phyloP scores from a whole-genome alignment of 306 rosid genomes.

The Glycine tomentella region DNA sequence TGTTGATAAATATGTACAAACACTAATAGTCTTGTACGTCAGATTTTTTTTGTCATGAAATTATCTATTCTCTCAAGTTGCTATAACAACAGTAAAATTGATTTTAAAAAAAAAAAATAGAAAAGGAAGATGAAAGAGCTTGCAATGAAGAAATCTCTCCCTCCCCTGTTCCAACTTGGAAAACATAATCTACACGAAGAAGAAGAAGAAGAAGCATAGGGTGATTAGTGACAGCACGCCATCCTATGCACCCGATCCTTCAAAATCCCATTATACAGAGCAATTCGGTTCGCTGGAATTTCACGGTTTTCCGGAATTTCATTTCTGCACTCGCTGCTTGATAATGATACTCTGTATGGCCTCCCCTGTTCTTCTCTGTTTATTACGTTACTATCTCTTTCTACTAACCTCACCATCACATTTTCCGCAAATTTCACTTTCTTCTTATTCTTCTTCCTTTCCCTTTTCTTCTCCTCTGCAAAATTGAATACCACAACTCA shows the following conservation, averaged over 20 bases:
- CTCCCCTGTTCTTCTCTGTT: slow-evolving; percentile 47
- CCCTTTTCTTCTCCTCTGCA: slow-evolving; percentile 58
- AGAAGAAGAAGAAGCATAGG: background rate
- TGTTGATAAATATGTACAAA: too few species aligned
- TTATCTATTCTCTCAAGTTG: too few species aligned
- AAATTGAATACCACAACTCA: background rate
- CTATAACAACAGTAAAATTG: background rate
- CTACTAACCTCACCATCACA: slow-evolving; percentile 71
- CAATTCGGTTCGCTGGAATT: slow-evolving; percentile 55
- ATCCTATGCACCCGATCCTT: slow-evolving; percentile 50
- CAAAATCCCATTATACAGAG: slow-evolving; percentile 55
- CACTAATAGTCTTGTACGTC: too few species aligned
- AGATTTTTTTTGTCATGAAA: too few species aligned
- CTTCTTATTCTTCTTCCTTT: slow-evolving; percentile 54
- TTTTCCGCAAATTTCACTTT: slow-evolving; percentile 76
- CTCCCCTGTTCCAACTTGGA: background rate
- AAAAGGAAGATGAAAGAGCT: background rate
- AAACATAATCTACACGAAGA: background rate
- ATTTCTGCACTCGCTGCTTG: slow-evolving; percentile 21
- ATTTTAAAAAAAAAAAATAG: too few species aligned
- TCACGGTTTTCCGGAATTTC: slow-evolving; percentile 12
- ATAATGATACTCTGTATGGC: slow-evolving; percentile 29
- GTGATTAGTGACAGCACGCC: slow-evolving; percentile 43
- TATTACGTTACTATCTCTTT: slow-evolving; percentile 42
- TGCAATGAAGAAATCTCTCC: too few species aligned